These are phyloP conservation scores for Apiotrichum siamense DNA, from an alignment of 1,284 basidiomycete species.

Conservation along the genomic window DNA sequence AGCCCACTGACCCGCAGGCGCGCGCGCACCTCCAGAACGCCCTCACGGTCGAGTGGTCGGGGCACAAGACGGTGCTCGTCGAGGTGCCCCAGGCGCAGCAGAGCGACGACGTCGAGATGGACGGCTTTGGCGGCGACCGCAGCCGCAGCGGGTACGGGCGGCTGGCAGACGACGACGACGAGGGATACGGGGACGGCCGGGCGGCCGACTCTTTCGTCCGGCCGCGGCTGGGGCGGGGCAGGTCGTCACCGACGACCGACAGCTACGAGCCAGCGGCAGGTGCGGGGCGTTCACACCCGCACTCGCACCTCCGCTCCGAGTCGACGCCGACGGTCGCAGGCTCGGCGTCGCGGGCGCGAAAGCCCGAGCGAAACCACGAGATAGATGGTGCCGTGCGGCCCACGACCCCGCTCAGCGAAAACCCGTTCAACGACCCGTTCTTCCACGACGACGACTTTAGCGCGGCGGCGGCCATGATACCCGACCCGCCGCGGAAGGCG, in stretches of 20 bases:
- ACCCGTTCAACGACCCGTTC: slow-evolving; percentile 10
- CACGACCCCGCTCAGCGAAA: neutral
- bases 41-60: slow-evolving; percentile 41
- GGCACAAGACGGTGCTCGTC: slow-evolving; percentile 39
- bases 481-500: neutral
- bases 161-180: slow-evolving; percentile 25
- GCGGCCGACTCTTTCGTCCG: neutral
- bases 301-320: neutral
- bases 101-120: slow-evolving; percentile 30
- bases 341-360: neutral
- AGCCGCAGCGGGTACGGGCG: slow-evolving; percentile 23
- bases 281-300: neutral
- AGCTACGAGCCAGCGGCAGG: neutral
- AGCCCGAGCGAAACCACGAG: too few species aligned
- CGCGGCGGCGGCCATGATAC: neutral
- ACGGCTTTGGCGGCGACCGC: slow-evolving; percentile 12
- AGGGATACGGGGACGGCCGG: slow-evolving; percentile 18
- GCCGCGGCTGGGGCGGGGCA: neutral
- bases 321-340: neutral
- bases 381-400: too few species aligned
- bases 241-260: neutral
- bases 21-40: slow-evolving; percentile 31
- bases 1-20: neutral
- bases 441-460: slow-evolving; percentile 3
- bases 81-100: slow-evolving; percentile 23